phyloP scores from a whole-genome alignment of 495 filamentous ascomycete genomes.

The Aspergillus carlsbadensis region DNA sequence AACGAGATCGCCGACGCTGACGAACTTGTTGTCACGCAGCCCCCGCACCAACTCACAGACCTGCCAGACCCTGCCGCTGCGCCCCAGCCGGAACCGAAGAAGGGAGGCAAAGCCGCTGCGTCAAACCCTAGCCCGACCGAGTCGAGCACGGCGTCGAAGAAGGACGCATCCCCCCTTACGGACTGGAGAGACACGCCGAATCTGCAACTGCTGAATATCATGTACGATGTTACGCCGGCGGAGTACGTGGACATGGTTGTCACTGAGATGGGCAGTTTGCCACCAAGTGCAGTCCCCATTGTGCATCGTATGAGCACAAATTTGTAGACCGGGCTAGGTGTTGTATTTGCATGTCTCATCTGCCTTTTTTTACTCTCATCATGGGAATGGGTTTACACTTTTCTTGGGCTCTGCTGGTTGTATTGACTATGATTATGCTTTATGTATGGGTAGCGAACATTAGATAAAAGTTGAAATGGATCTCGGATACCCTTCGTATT shows the following conservation, averaged over 20 bases:
- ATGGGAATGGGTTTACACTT: neutral
- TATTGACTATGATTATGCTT: constrained; percentile 14
- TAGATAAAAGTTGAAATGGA: constrained; percentile 1
- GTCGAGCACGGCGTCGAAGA: constrained; percentile 18
- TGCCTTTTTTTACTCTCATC: neutral
- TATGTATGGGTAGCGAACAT: constrained; percentile 15
- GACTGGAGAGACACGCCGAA: constrained; percentile 63
- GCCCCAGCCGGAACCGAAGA: constrained; percentile 31
- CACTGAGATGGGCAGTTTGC: constrained; percentile 85
- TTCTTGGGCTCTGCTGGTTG: neutral
- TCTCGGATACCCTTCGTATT: too few species aligned
- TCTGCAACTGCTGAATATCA: constrained; percentile 73
- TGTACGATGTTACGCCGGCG: constrained; percentile 94
- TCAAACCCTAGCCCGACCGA: constrained; percentile 22
- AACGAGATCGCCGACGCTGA: constrained; percentile 83
- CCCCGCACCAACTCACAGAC: constrained; percentile 38
- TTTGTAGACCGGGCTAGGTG: constrained; percentile 21
- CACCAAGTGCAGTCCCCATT: constrained; percentile 74
- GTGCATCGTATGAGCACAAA: constrained; percentile 52
- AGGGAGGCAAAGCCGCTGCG: constrained; percentile 35
- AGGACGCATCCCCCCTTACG: constrained; percentile 38
- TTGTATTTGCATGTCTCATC: neutral
- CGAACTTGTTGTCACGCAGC: constrained; percentile 49
- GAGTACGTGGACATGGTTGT: constrained; percentile 85
- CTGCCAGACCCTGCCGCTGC: constrained; percentile 31